Evolutionary conservation across 169 alveolate genomes (phyloP), one percentile per base, ranked within the genome.

Genomic region (Eimeria acervulina): DNA sequence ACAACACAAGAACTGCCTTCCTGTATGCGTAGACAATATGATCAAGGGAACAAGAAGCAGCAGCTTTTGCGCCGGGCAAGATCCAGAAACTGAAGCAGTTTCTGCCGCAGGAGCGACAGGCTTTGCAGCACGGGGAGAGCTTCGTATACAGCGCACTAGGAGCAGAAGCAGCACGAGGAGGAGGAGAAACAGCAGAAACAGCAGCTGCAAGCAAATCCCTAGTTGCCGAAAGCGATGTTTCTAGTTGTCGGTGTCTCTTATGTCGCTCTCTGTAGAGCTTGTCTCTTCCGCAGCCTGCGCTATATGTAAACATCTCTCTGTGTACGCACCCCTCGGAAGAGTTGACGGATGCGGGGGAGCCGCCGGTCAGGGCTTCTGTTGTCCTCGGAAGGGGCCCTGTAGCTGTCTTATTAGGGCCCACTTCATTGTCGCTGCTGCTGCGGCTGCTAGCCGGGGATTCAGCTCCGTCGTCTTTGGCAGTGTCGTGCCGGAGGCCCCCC

Each of bases 361-460:
- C 44, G 47, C 47, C 42, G n/a, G n/a, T 33, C 44, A 68, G 47
- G 80, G 47, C 4, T n/a, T 26, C 80, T 33, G 12, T 17, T 68
- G 47, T 31, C 80, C 89, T 78, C 6, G 66, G 19, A 5, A 13
- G 89, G n/a, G 80, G 42, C 80, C 80, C 80, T 12, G 80, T 19
- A 40, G 63, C 36, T 40, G 31, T 12, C 87, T 51, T 85, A 36
- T 19, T 85, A 33, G 36, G 80, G 33, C 40, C 40, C 15, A 7
- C 44, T 38, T 59, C 93, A 28, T 68, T n/a, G 28, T 85, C 93
- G 40, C 80, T 59, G 81, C 8, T 85, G 81, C 33, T 38, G 40
- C 38, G 81, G 61, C 80, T 85, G 81, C 68, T 33, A 8, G 23
- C 87, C 38, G 76, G 78, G 42, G 93, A 85, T 44, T 85, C 93